Evolutionary conservation across 169 alveolate species (phyloP).

Genomic region (Eimeria acervulina): DNA sequence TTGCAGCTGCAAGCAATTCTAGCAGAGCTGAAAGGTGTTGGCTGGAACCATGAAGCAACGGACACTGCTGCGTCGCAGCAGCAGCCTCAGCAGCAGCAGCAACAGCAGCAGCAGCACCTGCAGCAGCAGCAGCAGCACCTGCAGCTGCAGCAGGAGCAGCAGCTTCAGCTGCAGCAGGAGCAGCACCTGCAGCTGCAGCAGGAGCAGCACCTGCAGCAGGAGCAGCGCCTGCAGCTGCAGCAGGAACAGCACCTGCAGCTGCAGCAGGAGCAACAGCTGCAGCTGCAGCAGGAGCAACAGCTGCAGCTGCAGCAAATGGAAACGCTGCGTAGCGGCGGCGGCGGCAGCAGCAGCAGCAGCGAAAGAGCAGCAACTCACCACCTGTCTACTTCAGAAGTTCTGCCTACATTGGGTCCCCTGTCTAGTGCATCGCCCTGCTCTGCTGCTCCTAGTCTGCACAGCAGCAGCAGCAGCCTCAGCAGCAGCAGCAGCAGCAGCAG

Average conservation of each 20-base stretch:
- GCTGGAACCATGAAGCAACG: neutral
- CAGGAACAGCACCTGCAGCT: conserved; percentile 35
- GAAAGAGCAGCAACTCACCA: conserved; percentile 1
- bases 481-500: conserved; percentile 31
- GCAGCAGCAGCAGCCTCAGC: neutral
- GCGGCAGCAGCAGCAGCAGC: conserved; percentile 19
- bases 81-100: conserved; percentile 48
- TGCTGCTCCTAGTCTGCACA: too few species aligned
- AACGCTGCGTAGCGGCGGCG: too few species aligned
- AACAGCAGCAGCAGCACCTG: conserved; percentile 8
- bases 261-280: conserved; percentile 21
- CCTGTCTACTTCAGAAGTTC: neutral
- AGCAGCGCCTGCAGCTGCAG: neutral
- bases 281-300: neutral
- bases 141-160: conserved; percentile 28
- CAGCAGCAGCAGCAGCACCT: conserved; percentile 22
- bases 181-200: neutral
- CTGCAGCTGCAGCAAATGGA: conserved; percentile 24
- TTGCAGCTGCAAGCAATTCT: conserved; percentile 31
- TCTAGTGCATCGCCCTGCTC: neutral
- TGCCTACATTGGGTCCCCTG: neutral
- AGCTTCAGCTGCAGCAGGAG: neutral
- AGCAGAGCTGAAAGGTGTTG: conserved; percentile 9
- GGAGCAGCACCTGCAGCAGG: neutral
- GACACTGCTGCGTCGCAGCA: neutral